Base-by-base conservation (phyloP, 129 eudicot species). In the Rutidosis leptorrhynchoides region DNA sequence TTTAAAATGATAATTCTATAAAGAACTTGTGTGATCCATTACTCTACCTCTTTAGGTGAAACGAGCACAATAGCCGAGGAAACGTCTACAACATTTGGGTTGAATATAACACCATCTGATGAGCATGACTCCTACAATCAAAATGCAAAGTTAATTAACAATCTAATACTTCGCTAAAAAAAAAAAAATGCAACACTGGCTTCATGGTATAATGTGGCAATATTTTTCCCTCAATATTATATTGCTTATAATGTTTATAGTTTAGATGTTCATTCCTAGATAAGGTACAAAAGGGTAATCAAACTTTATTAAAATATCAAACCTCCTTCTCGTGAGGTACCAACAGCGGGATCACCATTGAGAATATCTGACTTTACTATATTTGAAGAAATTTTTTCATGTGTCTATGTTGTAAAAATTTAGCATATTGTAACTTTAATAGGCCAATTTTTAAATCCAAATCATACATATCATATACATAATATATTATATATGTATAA, bases 1-100 rank as follows among this genome's bases (percentile, higher is more conserved):
- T 32, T 35, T 8, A 25, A 21, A 32, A 43, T 20, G 70, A 42
- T 22, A 65, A 21, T 52, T 60, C 67, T 78, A 68, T n/a, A 48
- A 35, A 45, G 21, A 74, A 51, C 6, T 10, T 28, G 46, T 25
- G 49, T 22, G 16, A 57, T 55, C 17, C 24, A 46, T 57, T 22
- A 19, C 22, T 60, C 52, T 79, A 82, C 95, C 87, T 79, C 79
- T 21, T 65, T 74, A 29, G 26, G 70, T 46, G 66, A 61, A 46
- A 48, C 62, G 46, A 69, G 70, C 63, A 67, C 27, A 62, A 57
- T 23, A 30, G 10, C 65, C 67, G 74, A 69, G 77, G 71, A 65
- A 76, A 25, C 22, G 11, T 75, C 73, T 25, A 40, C 65, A 11
- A 27, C 70, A 17, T 73, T 57, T 42, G 57, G 58, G 56, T 35